These are phyloP conservation scores for Heterobasidion occidentale DNA, from an alignment of 1,284 basidiomycete species.

Conservation along the genomic window DNA sequence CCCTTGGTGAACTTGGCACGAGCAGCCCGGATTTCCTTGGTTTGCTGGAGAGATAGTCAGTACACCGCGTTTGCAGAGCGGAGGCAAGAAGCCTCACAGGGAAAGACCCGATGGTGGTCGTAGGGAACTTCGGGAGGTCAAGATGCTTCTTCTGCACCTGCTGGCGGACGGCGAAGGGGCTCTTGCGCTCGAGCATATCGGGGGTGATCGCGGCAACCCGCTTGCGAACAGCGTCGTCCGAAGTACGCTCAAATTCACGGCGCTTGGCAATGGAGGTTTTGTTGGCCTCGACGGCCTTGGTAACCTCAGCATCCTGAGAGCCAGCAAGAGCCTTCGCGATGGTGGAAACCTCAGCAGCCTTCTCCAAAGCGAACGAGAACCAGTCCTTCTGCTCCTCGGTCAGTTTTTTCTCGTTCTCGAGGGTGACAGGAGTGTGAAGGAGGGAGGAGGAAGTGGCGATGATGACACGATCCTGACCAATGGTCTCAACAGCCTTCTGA, in stretches of 20 bases:
- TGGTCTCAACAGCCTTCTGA: conserved; percentile 78
- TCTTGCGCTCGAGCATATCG: conserved; percentile 87
- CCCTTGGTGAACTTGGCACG: conserved; percentile 94
- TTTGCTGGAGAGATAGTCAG: conserved; percentile 55
- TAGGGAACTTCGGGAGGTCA: conserved; percentile 94
- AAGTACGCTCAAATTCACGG: conserved; percentile 92
- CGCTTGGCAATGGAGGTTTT: conserved; percentile 89
- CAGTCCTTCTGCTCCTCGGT: conserved; percentile 90
- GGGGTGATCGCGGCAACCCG: conserved; percentile 90
- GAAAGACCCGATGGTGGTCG: conserved; percentile 99
- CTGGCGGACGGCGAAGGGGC: conserved; percentile 82
- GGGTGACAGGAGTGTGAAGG: conserved; percentile 95
- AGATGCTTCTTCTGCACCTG: conserved; percentile 88
- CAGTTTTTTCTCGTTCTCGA: conserved; percentile 91
- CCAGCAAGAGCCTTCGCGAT: conserved; percentile 81
- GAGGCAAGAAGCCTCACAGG: conserved; percentile 42
- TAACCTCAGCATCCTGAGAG: conserved; percentile 68
- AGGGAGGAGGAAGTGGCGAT: conserved; percentile 96
- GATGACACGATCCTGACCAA: conserved; percentile 86
- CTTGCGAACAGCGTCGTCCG: conserved; percentile 93
- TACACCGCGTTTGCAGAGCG: conserved; percentile 1
- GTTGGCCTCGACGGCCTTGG: conserved; percentile 81
- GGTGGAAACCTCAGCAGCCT: conserved; percentile 86
- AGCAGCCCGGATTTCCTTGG: conserved; percentile 96
- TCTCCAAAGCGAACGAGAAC: conserved; percentile 99